Conservation (phyloP, 495 filamentous ascomycete genomes). For the Penicillium cosmopolitanum region DNA sequence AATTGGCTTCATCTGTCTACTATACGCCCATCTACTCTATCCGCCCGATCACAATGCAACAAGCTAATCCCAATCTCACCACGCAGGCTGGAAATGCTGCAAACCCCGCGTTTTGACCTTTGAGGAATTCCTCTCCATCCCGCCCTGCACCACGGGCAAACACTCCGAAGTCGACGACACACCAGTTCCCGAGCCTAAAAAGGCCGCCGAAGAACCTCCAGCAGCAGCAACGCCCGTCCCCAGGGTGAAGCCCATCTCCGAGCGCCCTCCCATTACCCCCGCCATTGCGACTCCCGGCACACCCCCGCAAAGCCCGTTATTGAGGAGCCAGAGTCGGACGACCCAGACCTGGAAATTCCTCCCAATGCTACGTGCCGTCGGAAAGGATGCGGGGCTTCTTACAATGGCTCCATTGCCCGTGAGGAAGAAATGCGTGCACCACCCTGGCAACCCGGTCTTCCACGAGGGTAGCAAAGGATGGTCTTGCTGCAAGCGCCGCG, state of each 20-base stretch:
- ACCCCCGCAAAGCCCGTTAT: constrained; percentile 63
- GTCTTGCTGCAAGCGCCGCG: constrained; percentile 92
- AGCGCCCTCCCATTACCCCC: constrained; percentile 48
- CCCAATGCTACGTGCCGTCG: constrained; percentile 77
- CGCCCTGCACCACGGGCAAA: constrained; percentile 91
- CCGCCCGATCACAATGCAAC: neutral
- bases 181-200: constrained; percentile 56
- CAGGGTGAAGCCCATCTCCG: constrained; percentile 22
- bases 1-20: neutral
- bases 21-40: neutral
- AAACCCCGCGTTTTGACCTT: constrained; percentile 97
- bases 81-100: constrained; percentile 96
- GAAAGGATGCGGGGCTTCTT: constrained; percentile 68
- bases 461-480: constrained; percentile 98
- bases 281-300: constrained; percentile 54
- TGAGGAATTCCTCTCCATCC: constrained; percentile 94
- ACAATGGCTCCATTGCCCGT: constrained; percentile 59
- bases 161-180: constrained; percentile 87
- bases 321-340: constrained; percentile 87
- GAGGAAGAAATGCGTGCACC: constrained; percentile 78
- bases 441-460: constrained; percentile 87
- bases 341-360: constrained; percentile 69
- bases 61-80: neutral
- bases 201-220: constrained; percentile 39
- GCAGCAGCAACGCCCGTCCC: constrained; percentile 28